Evolutionary conservation across 495 filamentous ascomycete genomes (phyloP).

Genomic region (Aspergillus affinis): DNA sequence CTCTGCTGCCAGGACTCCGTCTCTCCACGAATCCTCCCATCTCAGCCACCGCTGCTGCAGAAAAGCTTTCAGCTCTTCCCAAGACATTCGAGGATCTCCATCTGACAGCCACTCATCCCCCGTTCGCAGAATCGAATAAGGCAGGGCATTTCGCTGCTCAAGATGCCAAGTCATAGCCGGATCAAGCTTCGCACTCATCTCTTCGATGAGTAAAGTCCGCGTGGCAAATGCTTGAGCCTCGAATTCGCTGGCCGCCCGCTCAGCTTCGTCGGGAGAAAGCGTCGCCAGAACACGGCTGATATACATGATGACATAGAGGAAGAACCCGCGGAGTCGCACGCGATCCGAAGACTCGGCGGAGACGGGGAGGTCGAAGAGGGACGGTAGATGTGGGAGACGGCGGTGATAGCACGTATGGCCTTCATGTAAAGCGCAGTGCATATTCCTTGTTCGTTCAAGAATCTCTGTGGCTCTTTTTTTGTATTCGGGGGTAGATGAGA

Average conservation of each 20-base stretch:
- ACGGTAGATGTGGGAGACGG: not conserved
- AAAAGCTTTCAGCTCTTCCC: not conserved
- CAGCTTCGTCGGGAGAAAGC: not conserved
- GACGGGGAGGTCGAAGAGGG: slow-evolving; percentile 9
- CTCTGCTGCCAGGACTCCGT: not conserved
- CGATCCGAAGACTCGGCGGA: slow-evolving; percentile 7
- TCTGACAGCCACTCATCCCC: not conserved
- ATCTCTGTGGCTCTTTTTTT: not conserved
- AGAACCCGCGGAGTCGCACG: slow-evolving; percentile 9
- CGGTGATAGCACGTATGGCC: slow-evolving; percentile 9
- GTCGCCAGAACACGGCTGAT: slow-evolving; percentile 6
- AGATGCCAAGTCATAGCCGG: slow-evolving; percentile 15
- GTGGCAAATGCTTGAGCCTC: slow-evolving; percentile 9
- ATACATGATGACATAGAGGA: slow-evolving; percentile 6
- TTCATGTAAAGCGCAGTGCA: slow-evolving; percentile 1
- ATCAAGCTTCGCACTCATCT: slow-evolving; percentile 5
- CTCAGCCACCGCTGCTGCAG: slow-evolving; percentile 8
- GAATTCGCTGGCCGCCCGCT: slow-evolving; percentile 6
- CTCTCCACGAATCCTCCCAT: slow-evolving; percentile 9
- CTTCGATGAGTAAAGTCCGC: slow-evolving; percentile 9
- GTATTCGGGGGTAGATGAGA: not conserved
- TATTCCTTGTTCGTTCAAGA: slow-evolving; percentile 1
- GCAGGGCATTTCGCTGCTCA: slow-evolving; percentile 9
- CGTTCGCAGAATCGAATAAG: slow-evolving; percentile 8
- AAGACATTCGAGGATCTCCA: not conserved